Base-by-base conservation (phyloP, 192 early-diverging fungal genomes). In the Coemansia guatemalensis region DNA sequence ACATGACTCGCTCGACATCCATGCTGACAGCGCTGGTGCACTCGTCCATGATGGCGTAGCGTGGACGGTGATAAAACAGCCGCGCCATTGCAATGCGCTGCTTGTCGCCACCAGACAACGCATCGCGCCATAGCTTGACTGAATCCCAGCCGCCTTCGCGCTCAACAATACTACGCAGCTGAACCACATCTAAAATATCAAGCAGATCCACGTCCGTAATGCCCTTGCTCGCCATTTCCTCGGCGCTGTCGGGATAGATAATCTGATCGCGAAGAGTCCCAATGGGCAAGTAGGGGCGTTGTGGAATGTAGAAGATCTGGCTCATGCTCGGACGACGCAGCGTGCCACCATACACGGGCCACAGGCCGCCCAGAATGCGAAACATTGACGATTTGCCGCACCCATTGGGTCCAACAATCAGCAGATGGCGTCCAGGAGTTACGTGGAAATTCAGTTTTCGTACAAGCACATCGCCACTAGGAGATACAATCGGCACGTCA, bases 231-330 rank as follows among this genome's bases (percentile, higher is more conserved):
- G 74, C 61, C 92, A 96, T 95, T 21, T 98, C 92, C 30, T 85
- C 83, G 12, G 85, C 73, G 26, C 88, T 91, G 72, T 97, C 88
- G 14, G 97, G 97, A 75, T 99, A 99, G 58, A 98, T 97, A 62
- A 99, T 86, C 85, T 97, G 95, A 78, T 98, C 96, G 35, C 97
- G 90, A 52, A 99, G 80, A 1, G 93, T 96, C 47, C 97, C 95
- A 26, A 95, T 72, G 35, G 93, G 89, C 27, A 99, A 82, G 64
- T 99, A 99, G n/a, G 97, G 97, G 33, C 95, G 88, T 75, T 99
- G 97, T 25, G 97, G 96, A 60, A 99, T 94, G 80, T 99, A 99
- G 59, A 99, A 96, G 62, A 99, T 94, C 73, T 92, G 89, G 65
- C 87, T 87, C 72, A 86, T 85, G 70, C 87, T 83, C 11, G 91